phyloP scores from a whole-genome alignment of 257 asterid genomes.

The Henckelia pumila region DNA sequence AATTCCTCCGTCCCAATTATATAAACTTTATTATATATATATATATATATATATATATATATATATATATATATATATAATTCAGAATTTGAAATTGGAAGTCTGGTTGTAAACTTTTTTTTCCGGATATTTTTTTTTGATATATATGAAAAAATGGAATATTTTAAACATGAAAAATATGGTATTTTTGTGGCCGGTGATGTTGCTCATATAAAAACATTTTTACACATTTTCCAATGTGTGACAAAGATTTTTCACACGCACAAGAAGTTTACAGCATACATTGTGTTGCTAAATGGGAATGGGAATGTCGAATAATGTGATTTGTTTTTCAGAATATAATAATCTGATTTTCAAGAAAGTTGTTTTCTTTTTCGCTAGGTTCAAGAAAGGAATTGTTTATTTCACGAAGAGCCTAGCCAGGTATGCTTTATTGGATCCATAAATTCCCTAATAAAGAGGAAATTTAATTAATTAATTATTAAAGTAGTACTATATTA shows the following conservation, averaged over 20 bases:
- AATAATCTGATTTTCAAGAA: neutral
- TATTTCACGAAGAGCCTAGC: slow-evolving; percentile 29
- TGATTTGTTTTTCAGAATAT: neutral
- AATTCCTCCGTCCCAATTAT: too few relatives aligned
- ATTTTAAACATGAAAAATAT: too few relatives aligned
- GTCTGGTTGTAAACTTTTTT: too few relatives aligned
- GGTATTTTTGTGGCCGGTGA: neutral
- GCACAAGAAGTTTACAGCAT: slow-evolving; percentile 24
- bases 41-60: too few relatives aligned
- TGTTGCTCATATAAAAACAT: neutral
- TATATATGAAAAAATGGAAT: too few relatives aligned
- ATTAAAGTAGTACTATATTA: slow-evolving; percentile 14
- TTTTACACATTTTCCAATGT: slow-evolving; percentile 50
- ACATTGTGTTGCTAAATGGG: slow-evolving; percentile 37
- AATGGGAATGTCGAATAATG: neutral
- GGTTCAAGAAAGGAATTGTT: slow-evolving; percentile 47
- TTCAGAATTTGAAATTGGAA: too few relatives aligned
- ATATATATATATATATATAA: too few relatives aligned
- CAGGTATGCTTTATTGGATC: slow-evolving; percentile 64
- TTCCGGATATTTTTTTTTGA: too few relatives aligned
- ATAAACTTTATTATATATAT: too few relatives aligned
- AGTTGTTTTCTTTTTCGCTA: slow-evolving; percentile 23
- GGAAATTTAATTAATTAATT: slow-evolving; percentile 26
- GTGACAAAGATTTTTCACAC: slow-evolving; percentile 37
- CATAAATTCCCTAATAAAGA: slow-evolving; percentile 35